phyloP scores from a whole-genome alignment of 2,329 filamentous ascomycete species.

The Sporothrix sp. region DNA sequence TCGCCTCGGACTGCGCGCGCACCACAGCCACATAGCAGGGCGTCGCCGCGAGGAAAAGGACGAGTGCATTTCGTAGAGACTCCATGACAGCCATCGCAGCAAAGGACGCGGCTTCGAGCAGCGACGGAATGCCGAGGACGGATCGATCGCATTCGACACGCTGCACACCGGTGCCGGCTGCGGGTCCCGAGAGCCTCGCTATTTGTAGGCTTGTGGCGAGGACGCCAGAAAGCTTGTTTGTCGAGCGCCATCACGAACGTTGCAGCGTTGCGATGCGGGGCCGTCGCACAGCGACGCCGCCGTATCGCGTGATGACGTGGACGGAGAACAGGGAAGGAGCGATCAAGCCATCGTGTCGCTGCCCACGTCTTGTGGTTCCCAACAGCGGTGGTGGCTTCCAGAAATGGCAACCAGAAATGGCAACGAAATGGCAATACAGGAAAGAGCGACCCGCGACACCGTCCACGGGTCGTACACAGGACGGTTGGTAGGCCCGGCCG shows the following conservation, averaged over 20 bases:
- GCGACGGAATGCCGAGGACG: neutral
- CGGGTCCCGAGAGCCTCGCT: no score
- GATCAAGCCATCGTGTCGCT: neutral
- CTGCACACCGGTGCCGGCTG: no score
- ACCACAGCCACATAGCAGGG: neutral
- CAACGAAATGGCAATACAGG: neutral
- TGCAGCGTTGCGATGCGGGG: neutral
- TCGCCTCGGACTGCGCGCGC: neutral
- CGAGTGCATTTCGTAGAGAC: neutral
- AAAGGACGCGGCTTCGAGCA: no score
- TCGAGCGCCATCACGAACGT: neutral
- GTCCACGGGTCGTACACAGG: neutral
- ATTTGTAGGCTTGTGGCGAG: neutral
- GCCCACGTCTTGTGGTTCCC: neutral
- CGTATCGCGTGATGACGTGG: slow-evolving; percentile 2
- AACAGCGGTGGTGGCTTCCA: neutral
- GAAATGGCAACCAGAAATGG: neutral
- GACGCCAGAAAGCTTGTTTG: neutral
- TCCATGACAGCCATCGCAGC: neutral
- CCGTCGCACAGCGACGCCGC: neutral
- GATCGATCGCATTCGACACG: no score
- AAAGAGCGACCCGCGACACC: neutral
- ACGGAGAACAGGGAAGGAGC: neutral
- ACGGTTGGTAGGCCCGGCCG: no score
- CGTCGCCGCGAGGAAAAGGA: neutral